A percentile compares a stretch with the other conserved stretches of the same genome.
phyloP scores from a whole-genome alignment of 2,329 filamentous ascomycete genomes.

The Cucurbitaria berberidis region DNA sequence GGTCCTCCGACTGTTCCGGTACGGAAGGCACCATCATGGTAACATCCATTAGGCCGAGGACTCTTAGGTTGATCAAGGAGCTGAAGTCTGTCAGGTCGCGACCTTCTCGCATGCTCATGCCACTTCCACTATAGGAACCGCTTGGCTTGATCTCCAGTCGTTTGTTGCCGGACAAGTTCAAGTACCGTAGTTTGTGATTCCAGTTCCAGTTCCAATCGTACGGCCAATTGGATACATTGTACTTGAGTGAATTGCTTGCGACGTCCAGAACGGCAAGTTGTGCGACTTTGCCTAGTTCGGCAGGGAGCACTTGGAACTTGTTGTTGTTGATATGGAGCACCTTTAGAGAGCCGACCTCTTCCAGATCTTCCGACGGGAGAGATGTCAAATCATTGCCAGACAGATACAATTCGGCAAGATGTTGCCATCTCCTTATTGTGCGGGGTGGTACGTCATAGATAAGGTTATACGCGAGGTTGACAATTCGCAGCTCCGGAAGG shows the following conservation, averaged over 20 bases:
- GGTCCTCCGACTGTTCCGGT: constrained; percentile 92
- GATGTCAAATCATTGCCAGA: constrained; percentile 94
- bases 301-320: constrained; percentile 94
- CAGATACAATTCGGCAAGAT: constrained; percentile 88
- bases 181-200: constrained; percentile 91
- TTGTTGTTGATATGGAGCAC: constrained; percentile 96
- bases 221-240: constrained; percentile 98
- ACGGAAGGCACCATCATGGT: constrained; percentile 92
- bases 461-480: constrained; percentile 95
- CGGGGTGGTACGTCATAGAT: constrained; percentile 90
- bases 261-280: constrained; percentile 92
- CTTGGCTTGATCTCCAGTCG: constrained; percentile 84
- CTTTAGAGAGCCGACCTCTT: constrained; percentile 85
- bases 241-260: constrained; percentile 93
- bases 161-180: constrained; percentile 97
- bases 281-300: constrained; percentile 91
- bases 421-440: constrained; percentile 86
- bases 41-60: constrained; percentile 96
- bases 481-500: constrained; percentile 79
- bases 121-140: constrained; percentile 61
- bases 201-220: constrained; percentile 99
- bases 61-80: constrained; percentile 79
- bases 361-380: constrained; percentile 89
- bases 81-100: constrained; percentile 89
- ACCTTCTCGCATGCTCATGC: constrained; percentile 57